Evolutionary conservation across 352 stramenopile species (phyloP).

Genomic region (Pythium inflatum): DNA sequence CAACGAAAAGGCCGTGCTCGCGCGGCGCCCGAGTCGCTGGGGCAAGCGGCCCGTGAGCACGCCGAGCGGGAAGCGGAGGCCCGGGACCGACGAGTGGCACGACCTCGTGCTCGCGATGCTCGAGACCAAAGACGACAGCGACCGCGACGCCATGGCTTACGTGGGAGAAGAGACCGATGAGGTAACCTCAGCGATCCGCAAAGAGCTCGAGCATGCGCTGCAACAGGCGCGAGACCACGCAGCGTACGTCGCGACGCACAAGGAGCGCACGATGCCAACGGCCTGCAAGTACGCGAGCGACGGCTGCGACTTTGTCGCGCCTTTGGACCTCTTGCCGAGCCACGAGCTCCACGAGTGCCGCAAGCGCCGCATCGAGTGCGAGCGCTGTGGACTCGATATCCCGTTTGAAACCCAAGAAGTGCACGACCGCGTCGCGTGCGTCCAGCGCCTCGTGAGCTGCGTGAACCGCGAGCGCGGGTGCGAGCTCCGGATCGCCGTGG

Average conservation of each 20-base stretch:
- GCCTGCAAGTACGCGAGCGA: conserved; percentile 39
- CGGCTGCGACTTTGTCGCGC: conserved; percentile 53
- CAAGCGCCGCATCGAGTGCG: conserved; percentile 58
- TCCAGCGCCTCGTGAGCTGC: conserved; percentile 46
- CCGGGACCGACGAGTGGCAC: conserved; percentile 56
- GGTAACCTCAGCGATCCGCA: conserved; percentile 33
- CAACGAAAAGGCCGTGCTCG: conserved; percentile 22
- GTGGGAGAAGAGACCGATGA: conserved; percentile 15
- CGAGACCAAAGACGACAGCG: conserved; percentile 35
- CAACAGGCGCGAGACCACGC: conserved; percentile 51
- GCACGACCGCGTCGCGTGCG: conserved; percentile 45
- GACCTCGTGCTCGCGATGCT: conserved; percentile 52
- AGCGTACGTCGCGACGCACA: conserved; percentile 54
- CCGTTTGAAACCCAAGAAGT: conserved; percentile 42
- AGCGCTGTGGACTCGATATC: conserved; percentile 44
- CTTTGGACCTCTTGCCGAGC: conserved; percentile 55
- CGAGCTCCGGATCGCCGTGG: conserved; percentile 39
- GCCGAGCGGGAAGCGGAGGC: neutral
- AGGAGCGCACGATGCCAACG: conserved; percentile 44
- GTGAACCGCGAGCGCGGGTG: conserved; percentile 63
- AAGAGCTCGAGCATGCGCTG: conserved; percentile 42
- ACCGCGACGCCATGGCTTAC: conserved; percentile 42
- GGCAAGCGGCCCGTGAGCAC: conserved; percentile 24
- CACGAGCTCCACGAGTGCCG: conserved; percentile 67
- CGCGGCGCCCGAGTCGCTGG: conserved; percentile 20